These are phyloP conservation scores for Paracorniculantispora psalliotae DNA, from an alignment of 2,329 filamentous ascomycete genomes.

Conservation along the genomic window DNA sequence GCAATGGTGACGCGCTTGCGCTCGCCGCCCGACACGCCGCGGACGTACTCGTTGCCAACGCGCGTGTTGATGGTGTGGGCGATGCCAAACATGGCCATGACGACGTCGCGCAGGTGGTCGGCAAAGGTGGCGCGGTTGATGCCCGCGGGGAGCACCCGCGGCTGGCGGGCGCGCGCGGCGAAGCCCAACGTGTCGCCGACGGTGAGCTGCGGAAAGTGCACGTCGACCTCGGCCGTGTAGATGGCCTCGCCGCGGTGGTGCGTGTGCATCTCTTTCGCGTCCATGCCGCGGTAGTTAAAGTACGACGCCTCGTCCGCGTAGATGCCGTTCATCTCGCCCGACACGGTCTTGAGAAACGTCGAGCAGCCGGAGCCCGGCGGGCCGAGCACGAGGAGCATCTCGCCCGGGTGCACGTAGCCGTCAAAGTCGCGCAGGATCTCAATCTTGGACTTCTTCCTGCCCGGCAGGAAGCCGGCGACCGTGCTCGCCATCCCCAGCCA, in stretches of 20 bases:
- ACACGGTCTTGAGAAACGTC: conserved; percentile 74
- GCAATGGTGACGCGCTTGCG: conserved; percentile 62
- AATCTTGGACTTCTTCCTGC: conserved; percentile 50
- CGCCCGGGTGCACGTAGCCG: conserved; percentile 59
- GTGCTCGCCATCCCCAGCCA: conserved; percentile 40
- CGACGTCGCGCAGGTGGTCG: conserved; percentile 52
- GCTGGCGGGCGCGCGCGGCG: conserved; percentile 62
- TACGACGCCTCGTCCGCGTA: conserved; percentile 62
- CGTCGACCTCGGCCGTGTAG: conserved; percentile 76
- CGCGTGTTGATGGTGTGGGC: conserved; percentile 64
- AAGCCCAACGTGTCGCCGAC: conserved; percentile 74
- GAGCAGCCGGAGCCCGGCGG: conserved; percentile 67
- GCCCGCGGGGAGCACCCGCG: conserved; percentile 52
- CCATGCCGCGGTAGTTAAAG: conserved; percentile 73
- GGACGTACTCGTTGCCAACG: conserved; percentile 70
- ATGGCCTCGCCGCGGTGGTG: conserved; percentile 75
- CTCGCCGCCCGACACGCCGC: conserved; percentile 71
- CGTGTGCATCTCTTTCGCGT: conserved; percentile 65
- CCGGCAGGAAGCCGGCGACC: conserved; percentile 45
- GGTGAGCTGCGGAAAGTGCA: conserved; percentile 68
- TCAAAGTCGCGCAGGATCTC: conserved; percentile 63
- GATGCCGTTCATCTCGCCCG: conserved; percentile 74
- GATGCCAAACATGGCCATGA: conserved; percentile 17
- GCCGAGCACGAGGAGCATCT: conserved; percentile 68
- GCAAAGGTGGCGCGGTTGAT: conserved; percentile 48